Conservation (phyloP, 108 stramenopile genomes). For the Phaeodactylum tricornutum region DNA sequence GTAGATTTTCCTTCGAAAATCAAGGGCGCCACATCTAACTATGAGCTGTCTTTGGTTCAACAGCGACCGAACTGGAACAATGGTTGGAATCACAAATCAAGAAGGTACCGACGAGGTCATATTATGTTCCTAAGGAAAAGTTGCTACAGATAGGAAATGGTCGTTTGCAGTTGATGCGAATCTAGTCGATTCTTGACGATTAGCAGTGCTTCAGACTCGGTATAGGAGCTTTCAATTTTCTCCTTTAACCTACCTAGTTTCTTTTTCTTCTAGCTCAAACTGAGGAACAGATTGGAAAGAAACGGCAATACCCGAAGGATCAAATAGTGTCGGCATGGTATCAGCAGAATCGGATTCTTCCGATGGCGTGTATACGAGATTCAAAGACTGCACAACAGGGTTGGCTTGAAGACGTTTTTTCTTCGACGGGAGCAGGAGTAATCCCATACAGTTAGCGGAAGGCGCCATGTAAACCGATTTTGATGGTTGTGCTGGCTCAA, state of each 20-base stretch:
- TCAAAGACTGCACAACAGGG: constrained; percentile 51
- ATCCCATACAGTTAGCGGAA: constrained; percentile 71
- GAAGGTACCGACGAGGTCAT: too few species aligned
- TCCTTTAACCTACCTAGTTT: constrained; percentile 19
- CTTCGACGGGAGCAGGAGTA: constrained; percentile 50
- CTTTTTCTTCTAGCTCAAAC: constrained; percentile 46
- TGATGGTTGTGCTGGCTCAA: constrained; percentile 74
- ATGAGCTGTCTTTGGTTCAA: too few species aligned
- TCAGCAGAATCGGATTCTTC: constrained; percentile 10
- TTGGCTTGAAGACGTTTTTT: constrained; percentile 34
- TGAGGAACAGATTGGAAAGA: constrained; percentile 29
- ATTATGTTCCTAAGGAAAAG: too few species aligned
- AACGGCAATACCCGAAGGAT: constrained; percentile 54
- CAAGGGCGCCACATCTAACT: too few species aligned
- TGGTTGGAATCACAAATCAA: too few species aligned
- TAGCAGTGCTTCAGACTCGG: too few species aligned
- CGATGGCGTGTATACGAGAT: constrained; percentile 64
- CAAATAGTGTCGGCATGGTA: constrained; percentile 15
- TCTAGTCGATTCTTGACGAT: too few species aligned
- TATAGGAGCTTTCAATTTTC: too few species aligned
- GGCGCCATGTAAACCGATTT: constrained; percentile 66
- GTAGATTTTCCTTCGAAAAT: too few species aligned
- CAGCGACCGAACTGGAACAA: too few species aligned
- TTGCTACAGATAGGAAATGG: too few species aligned
- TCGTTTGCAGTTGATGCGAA: too few species aligned